Percentiles rank a stretch among this genome's conserved stretches.
Conservation (phyloP, 1,284 basidiomycete species). For the Porogramme epimiltina region DNA sequence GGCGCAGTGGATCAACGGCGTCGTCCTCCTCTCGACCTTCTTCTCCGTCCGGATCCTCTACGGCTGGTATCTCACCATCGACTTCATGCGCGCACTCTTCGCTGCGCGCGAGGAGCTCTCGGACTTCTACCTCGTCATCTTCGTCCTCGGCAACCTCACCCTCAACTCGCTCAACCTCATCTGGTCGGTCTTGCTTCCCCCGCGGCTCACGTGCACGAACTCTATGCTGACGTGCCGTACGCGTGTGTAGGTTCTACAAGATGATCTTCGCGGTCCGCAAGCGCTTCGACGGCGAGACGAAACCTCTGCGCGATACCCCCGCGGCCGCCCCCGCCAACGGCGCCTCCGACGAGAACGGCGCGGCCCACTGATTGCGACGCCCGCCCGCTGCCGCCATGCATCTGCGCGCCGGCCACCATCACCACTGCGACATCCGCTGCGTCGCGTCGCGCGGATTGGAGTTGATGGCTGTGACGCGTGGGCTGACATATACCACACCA, state of each 20-base stretch:
- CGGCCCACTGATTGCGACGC: too few relatives aligned
- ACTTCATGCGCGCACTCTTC: slow-evolving; percentile 60
- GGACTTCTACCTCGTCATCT: slow-evolving; percentile 47
- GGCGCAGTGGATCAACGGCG: slow-evolving; percentile 67
- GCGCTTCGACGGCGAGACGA: slow-evolving; percentile 42
- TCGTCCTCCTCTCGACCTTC: slow-evolving; percentile 62
- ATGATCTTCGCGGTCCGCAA: slow-evolving; percentile 63
- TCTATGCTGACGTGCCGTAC: not conserved
- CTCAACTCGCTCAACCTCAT: slow-evolving; percentile 70
- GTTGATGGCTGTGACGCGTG: too few relatives aligned
- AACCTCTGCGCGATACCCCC: slow-evolving; percentile 15
- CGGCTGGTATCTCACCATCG: slow-evolving; percentile 65
- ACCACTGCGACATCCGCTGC: too few relatives aligned
- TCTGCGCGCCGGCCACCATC: too few relatives aligned
- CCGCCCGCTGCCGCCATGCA: too few relatives aligned
- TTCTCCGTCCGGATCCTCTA: slow-evolving; percentile 64
- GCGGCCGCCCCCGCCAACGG: slow-evolving; percentile 1
- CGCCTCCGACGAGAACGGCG: not conserved
- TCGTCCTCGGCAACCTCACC: slow-evolving; percentile 55
- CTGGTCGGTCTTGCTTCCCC: slow-evolving; percentile 50
- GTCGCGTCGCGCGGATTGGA: too few relatives aligned
- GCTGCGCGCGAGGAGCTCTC: slow-evolving; percentile 52
- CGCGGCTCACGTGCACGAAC: not conserved
- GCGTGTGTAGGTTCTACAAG: slow-evolving; percentile 57
- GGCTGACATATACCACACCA: too few relatives aligned